phyloP scores from a whole-genome alignment of 352 stramenopile genomes.

The Phytophthora fragariae region DNA sequence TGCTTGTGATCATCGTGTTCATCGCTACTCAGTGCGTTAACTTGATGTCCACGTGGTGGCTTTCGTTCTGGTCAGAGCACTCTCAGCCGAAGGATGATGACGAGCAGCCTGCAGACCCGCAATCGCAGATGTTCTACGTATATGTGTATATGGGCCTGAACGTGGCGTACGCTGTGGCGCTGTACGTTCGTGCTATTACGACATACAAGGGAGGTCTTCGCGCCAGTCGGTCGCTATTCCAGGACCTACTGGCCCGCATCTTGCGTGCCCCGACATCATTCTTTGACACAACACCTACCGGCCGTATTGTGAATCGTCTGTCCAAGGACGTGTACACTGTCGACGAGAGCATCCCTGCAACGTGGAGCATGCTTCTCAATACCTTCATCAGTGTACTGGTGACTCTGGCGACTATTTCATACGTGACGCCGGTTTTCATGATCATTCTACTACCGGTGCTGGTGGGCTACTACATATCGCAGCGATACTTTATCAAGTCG shows the following conservation, averaged over 20 bases:
- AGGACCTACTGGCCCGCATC: slow-evolving; percentile 91
- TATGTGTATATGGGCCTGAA: slow-evolving; percentile 86
- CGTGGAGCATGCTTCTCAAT: slow-evolving; percentile 74
- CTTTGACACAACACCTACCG: slow-evolving; percentile 85
- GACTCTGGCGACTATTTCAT: slow-evolving; percentile 74
- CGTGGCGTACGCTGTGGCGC: slow-evolving; percentile 55
- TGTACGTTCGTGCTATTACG: slow-evolving; percentile 70
- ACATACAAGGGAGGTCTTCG: slow-evolving; percentile 68
- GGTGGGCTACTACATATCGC: slow-evolving; percentile 70
- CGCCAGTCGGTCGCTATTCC: slow-evolving; percentile 68
- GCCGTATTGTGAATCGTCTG: slow-evolving; percentile 81
- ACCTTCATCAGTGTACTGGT: slow-evolving; percentile 75
- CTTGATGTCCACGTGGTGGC: slow-evolving; percentile 74
- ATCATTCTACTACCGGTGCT: slow-evolving; percentile 77
- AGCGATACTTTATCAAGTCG: slow-evolving; percentile 94
- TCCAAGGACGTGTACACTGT: slow-evolving; percentile 85
- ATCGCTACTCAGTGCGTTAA: slow-evolving; percentile 57
- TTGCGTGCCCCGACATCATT: slow-evolving; percentile 78
- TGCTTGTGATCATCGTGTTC: slow-evolving; percentile 57
- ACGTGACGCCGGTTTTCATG: slow-evolving; percentile 76
- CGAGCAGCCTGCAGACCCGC: slow-evolving; percentile 21
- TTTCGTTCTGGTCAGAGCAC: slow-evolving; percentile 54
- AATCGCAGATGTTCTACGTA: slow-evolving; percentile 82
- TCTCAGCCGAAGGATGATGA: slow-evolving; percentile 26
- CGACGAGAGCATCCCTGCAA: slow-evolving; percentile 74